Evolutionary conservation across 768 basidiomycete genomes (phyloP), one percentile per base, ranked within the genome.

Genomic region (Mycena alexandri): DNA sequence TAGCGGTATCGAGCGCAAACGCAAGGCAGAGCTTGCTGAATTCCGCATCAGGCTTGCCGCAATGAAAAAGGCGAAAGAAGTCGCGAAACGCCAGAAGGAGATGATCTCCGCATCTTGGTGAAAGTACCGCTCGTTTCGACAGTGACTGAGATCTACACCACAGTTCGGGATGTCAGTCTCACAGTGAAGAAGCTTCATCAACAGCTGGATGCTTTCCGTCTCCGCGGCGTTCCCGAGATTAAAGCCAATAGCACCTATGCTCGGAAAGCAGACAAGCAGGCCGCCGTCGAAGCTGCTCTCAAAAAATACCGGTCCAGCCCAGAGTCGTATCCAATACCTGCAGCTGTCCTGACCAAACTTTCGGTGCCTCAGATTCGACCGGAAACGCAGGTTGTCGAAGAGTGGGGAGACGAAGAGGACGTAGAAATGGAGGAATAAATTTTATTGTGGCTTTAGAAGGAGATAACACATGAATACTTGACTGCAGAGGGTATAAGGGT

Each of bases 391-490:
- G 29, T 59, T 47, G 41, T 54, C 2, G 64, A 65, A 3, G 64
- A 60, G 19, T 65, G 64, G 57, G 21, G 2, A 1, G 64, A 22
- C 4, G 64, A 59, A 34, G 64, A 65, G n/a, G 64, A 65, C 17
- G 29, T 44, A 1, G 64, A 65, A 11, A 65, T 65, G 64, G 64
- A 60, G 43, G 57, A 65, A 46, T 65, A 36, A 53, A 38, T 38
- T 14, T 21, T 22, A 41, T 38, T 51, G 17, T 29, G 19, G 29
- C 50, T n/a, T n/a, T n/a, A n/a, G n/a, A n/a, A n/a, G n/a, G n/a
- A n/a, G n/a, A n/a, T n/a, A n/a, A n/a, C n/a, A n/a, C n/a, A n/a
- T n/a, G n/a, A n/a, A n/a, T n/a, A n/a, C n/a, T n/a, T n/a, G n/a
- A n/a, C n/a, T n/a, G n/a, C n/a, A n/a, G n/a, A n/a, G n/a, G n/a